Conservation (phyloP, 768 basidiomycete species). For the Serendipita indica region DNA sequence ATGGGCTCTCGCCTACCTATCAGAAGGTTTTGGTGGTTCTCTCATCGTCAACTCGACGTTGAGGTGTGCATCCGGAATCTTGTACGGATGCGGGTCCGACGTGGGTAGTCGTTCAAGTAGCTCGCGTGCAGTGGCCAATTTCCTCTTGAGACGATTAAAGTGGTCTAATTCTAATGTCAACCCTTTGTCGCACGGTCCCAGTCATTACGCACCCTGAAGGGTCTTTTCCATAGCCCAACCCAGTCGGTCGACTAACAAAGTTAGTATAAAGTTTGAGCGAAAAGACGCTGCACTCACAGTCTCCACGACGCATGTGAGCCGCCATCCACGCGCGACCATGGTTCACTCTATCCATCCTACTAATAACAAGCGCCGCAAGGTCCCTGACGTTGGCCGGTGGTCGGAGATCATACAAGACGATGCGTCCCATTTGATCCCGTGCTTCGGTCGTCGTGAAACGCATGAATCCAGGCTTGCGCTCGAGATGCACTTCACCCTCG, state of each 20-base stretch:
- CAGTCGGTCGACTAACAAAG: conserved; percentile 1
- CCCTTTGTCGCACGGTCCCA: conserved; percentile 9
- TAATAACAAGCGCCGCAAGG: neutral
- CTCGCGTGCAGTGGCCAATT: neutral
- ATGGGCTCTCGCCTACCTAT: neutral
- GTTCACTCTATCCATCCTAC: neutral
- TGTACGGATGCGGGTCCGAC: neutral
- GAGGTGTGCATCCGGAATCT: conserved; percentile 7
- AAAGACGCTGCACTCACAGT: conserved; percentile 12
- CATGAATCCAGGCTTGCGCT: conserved; percentile 16
- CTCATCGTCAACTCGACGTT: neutral
- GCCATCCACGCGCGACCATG: conserved; percentile 16
- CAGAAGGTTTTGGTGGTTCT: neutral
- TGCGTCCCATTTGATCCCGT: conserved; percentile 7
- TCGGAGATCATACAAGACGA: neutral
- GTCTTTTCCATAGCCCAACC: conserved; percentile 9
- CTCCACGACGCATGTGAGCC: conserved; percentile 15
- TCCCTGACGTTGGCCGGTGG: neutral
- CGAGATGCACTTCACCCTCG: conserved; percentile 18
- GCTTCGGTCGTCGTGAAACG: neutral
- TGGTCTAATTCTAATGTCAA: conserved; percentile 22
- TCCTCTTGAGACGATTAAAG: neutral
- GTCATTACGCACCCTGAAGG: neutral
- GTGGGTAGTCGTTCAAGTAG: neutral
- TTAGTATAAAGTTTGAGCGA: neutral